A percentile compares a stretch with the other conserved stretches of the same genome.
These are phyloP conservation scores for Kwoniella newhampshirensis DNA, from an alignment of 768 basidiomycete genomes.

Conservation along the genomic window DNA sequence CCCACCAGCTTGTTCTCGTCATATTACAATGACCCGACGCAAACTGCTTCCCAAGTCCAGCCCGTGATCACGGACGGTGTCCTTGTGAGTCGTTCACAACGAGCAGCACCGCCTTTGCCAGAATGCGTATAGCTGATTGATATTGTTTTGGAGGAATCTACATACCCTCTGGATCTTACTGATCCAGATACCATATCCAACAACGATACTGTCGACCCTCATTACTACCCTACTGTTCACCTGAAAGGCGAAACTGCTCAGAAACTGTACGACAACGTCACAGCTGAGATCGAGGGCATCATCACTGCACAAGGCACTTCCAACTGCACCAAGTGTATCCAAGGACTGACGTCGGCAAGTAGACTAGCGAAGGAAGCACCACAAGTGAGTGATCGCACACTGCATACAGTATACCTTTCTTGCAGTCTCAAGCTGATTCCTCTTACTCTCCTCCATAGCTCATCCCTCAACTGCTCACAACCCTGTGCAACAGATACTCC, in stretches of 20 bases:
- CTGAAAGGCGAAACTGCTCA: conserved; percentile 55
- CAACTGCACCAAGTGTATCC: conserved; percentile 61
- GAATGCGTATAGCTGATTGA: too few relatives aligned
- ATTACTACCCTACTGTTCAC: conserved; percentile 62
- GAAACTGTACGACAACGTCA: conserved; percentile 59
- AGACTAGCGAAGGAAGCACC: conserved; percentile 17
- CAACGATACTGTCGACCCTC: conserved; percentile 64
- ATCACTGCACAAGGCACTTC: conserved; percentile 52
- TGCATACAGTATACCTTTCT: too few relatives aligned
- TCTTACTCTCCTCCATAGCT: conserved; percentile 58
- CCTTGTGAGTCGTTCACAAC: conserved; percentile 59
- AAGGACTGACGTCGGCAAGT: conserved; percentile 40
- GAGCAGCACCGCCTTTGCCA: too few relatives aligned
- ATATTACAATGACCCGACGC: conserved; percentile 73
- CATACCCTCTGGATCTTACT: conserved; percentile 65
- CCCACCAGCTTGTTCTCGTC: conserved; percentile 56
- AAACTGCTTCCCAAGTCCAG: conserved; percentile 70
- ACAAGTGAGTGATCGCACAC: background rate
- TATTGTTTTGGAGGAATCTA: conserved; percentile 52
- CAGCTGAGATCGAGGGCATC: conserved; percentile 61
- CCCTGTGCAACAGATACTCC: conserved; percentile 64
- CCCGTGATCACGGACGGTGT: conserved; percentile 75
- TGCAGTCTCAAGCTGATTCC: conserved; percentile 44
- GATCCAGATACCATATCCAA: conserved; percentile 60
- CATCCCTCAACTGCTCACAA: conserved; percentile 62